Percentiles rank a stretch among this genome's conserved stretches.
Conservation (phyloP, 495 filamentous ascomycete species). For the Xeromyces bisporus region DNA sequence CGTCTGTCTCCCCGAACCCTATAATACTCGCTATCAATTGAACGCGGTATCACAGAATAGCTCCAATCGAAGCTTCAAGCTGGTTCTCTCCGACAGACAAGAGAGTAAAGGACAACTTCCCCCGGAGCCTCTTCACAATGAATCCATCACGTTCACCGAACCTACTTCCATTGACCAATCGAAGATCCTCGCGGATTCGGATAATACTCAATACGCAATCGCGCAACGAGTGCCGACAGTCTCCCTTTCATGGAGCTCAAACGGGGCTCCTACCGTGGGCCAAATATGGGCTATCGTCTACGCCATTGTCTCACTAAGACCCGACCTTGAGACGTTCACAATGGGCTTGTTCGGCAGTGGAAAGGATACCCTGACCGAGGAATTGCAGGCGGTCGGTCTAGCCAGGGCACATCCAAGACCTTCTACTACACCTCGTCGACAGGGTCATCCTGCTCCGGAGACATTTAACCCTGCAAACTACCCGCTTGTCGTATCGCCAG, state of each 20-base stretch:
- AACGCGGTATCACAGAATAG: slow-evolving; percentile 7
- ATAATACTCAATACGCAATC: slow-evolving; percentile 25
- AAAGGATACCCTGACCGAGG: slow-evolving; percentile 4
- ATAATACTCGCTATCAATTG: slow-evolving; percentile 9
- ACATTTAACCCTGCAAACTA: slow-evolving; percentile 20
- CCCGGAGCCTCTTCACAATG: slow-evolving; percentile 11
- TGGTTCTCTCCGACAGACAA: slow-evolving; percentile 5
- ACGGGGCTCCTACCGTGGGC: slow-evolving; percentile 24
- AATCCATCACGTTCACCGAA: slow-evolving; percentile 9
- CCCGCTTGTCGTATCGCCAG: slow-evolving; percentile 9
- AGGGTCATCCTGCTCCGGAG: neutral
- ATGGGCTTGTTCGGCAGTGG: slow-evolving; percentile 5
- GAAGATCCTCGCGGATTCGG: slow-evolving; percentile 7
- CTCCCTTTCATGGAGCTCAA: slow-evolving; percentile 15
- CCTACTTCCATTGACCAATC: slow-evolving; percentile 4
- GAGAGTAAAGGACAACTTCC: slow-evolving; percentile 9
- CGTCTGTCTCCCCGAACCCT: slow-evolving; percentile 11
- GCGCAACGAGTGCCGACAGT: slow-evolving; percentile 16
- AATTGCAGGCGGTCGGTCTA: slow-evolving; percentile 10
- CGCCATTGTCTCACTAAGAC: slow-evolving; percentile 18
- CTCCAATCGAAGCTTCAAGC: slow-evolving; percentile 7
- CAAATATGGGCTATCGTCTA: slow-evolving; percentile 42
- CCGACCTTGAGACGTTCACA: slow-evolving; percentile 8
- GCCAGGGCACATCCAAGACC: slow-evolving; percentile 7
- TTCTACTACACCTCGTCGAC: slow-evolving; percentile 9